Conservation (phyloP, 2,329 filamentous ascomycete species). For the Daldinia sp. region DNA sequence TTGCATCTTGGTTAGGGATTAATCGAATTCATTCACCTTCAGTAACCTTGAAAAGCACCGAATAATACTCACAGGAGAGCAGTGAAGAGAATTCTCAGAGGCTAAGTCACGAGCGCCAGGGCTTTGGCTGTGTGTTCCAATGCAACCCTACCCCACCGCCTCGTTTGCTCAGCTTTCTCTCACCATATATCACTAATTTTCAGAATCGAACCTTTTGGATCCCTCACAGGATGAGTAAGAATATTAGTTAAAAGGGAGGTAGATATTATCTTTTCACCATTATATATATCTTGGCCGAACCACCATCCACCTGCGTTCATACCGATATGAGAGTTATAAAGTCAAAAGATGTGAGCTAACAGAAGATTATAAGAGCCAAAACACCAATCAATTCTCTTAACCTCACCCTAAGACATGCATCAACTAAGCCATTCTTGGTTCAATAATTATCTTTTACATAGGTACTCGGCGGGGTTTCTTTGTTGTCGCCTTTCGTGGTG, state of each 20-base stretch:
- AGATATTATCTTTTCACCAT: not conserved
- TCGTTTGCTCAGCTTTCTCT: not conserved
- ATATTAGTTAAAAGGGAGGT: not conserved
- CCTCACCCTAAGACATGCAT: not conserved
- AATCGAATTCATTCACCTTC: not conserved
- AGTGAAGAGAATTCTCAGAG: conserved; percentile 18
- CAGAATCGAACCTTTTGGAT: not conserved
- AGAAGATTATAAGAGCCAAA: not conserved
- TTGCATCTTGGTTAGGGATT: not conserved
- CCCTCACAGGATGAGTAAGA: not conserved
- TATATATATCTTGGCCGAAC: not conserved
- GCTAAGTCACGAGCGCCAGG: conserved; percentile 26
- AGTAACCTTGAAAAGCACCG: not conserved
- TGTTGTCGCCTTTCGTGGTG: not conserved
- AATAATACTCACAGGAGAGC: not conserved
- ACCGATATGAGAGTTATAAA: no score
- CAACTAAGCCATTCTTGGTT: not conserved
- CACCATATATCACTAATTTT: not conserved
- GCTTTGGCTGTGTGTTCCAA: not conserved
- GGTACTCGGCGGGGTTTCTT: not conserved
- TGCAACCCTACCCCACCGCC: not conserved
- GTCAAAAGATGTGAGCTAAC: not conserved
- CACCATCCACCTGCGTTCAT: not conserved
- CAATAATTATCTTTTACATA: not conserved
- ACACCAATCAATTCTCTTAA: not conserved